Conservation (phyloP, 371 early-diverging fungal genomes). For the Conidiobolus incongruus region DNA sequence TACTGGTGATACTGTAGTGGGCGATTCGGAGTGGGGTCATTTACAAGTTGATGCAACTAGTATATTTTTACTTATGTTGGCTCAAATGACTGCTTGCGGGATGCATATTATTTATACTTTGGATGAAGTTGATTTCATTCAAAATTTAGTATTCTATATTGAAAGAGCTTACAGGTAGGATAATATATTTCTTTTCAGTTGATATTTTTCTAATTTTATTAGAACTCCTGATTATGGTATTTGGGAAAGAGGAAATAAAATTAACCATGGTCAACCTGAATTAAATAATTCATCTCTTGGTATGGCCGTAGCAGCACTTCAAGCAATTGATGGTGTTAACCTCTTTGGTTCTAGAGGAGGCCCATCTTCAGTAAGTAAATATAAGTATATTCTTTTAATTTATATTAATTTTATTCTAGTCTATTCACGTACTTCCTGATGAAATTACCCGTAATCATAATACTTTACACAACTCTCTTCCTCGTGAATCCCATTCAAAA, state of each 20-base stretch:
- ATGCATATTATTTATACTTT: conserved; percentile 51
- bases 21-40: conserved; percentile 66
- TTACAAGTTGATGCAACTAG: conserved; percentile 69
- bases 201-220: conserved; percentile 6
- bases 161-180: conserved; percentile 28
- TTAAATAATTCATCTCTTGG: conserved; percentile 74
- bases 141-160: conserved; percentile 76
- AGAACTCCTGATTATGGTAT: conserved; percentile 77
- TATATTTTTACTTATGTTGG: conserved; percentile 51
- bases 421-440: conserved; percentile 65
- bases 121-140: conserved; percentile 79
- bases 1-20: conserved; percentile 71
- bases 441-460: conserved; percentile 68
- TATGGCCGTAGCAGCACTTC: conserved; percentile 72
- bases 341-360: conserved; percentile 69
- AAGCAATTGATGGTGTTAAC: conserved; percentile 71
- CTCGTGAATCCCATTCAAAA: conserved; percentile 71
- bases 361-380: conserved; percentile 33
- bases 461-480: conserved; percentile 59
- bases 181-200: background rate
- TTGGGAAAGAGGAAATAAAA: conserved; percentile 83
- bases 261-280: conserved; percentile 72
- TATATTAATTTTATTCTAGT: conserved; percentile 13
- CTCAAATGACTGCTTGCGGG: conserved; percentile 72
- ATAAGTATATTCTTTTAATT: no score